These are phyloP conservation scores for Aspergillus caelatus DNA, from an alignment of 2,329 filamentous ascomycete species.

Conservation along the genomic window DNA sequence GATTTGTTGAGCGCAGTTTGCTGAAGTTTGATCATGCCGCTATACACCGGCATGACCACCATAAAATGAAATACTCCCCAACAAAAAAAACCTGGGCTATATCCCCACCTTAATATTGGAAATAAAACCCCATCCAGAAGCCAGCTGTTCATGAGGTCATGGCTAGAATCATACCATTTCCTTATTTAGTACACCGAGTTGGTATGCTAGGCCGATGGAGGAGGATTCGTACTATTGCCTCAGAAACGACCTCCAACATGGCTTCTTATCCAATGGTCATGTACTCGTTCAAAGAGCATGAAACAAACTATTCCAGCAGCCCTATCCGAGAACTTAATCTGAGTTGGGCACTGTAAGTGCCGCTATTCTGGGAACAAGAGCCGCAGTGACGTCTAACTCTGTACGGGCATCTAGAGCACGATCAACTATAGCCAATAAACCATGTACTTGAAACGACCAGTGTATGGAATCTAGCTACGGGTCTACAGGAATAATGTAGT, in stretches of 20 bases:
- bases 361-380: constrained; percentile 12
- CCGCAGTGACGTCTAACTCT: background rate
- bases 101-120: background rate
- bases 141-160: background rate
- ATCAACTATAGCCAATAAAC: background rate
- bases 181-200: background rate
- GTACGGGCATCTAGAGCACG: background rate
- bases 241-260: background rate
- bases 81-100: background rate
- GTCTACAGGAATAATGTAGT: background rate
- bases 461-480: background rate
- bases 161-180: background rate
- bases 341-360: background rate
- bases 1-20: background rate
- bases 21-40: background rate
- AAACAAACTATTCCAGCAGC: constrained; percentile 3
- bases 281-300: background rate
- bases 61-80: background rate
- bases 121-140: background rate
- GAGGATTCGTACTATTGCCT: background rate
- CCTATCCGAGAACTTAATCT: background rate
- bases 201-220: no score
- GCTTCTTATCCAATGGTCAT: constrained; percentile 1
- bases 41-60: background rate
- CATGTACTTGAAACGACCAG: background rate